Percentiles rank a stretch among this genome's conserved stretches.
These are phyloP conservation scores for Candida railenensis DNA, from an alignment of 805 yeast genomes.

Conservation along the genomic window DNA sequence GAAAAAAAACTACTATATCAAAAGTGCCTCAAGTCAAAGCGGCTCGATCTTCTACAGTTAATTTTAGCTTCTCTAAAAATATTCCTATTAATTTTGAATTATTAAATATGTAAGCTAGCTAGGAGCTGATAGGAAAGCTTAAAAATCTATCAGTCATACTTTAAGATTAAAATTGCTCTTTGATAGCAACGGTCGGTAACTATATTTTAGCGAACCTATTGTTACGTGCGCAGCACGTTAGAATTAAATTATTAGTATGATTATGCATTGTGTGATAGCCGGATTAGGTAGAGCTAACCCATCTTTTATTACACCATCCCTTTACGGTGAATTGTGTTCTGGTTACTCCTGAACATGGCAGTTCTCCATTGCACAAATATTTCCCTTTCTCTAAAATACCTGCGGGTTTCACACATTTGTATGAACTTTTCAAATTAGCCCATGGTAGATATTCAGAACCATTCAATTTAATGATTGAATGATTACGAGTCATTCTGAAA, in stretches of 20 bases:
- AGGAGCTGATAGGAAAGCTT: too few relatives aligned
- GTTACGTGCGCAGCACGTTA: conserved; percentile 1
- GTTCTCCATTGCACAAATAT: conserved; percentile 24
- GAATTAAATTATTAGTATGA: neutral
- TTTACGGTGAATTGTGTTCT: conserved; percentile 47
- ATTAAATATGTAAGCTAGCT: too few relatives aligned
- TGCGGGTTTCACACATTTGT: conserved; percentile 29
- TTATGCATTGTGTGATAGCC: neutral
- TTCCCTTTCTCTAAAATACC: conserved; percentile 26
- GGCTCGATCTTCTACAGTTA: too few relatives aligned
- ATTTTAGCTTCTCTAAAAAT: too few relatives aligned
- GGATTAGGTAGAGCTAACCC: conserved; percentile 24
- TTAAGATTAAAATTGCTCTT: too few relatives aligned
- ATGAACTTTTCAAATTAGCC: conserved; percentile 10
- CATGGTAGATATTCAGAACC: conserved; percentile 24
- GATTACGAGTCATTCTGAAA: conserved; percentile 3
- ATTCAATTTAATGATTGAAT: conserved; percentile 16
- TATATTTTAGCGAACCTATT: neutral
- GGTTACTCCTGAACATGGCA: conserved; percentile 40
- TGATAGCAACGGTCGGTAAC: too few relatives aligned
- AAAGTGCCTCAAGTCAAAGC: neutral
- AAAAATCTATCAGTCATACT: too few relatives aligned
- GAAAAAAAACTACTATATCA: neutral
- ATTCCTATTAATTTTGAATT: too few relatives aligned
- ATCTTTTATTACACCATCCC: conserved; percentile 49